These are phyloP conservation scores for Flueggea neowawraea DNA, from an alignment of 441 rosid species.

Conservation along the genomic window DNA sequence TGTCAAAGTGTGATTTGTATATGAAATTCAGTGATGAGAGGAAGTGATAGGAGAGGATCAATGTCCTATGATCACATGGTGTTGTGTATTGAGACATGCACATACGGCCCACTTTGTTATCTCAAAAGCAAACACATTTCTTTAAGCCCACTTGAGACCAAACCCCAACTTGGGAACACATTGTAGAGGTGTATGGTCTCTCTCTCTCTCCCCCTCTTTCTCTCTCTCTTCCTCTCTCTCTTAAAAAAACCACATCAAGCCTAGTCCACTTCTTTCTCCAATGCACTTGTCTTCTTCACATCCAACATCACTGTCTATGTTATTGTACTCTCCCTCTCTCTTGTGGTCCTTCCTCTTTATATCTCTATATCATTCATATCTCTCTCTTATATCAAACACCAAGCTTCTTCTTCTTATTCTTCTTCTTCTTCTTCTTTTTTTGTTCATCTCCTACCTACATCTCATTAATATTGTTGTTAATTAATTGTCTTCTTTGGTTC, in stretches of 20 bases:
- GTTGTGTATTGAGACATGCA: conserved; percentile 45
- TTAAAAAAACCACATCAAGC: neutral
- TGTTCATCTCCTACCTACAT: neutral
- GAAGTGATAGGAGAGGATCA: conserved; percentile 32
- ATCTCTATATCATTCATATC: conserved; percentile 43
- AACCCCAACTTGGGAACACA: conserved; percentile 44
- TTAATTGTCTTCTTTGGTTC: conserved; percentile 7
- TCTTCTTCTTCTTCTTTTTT: conserved; percentile 9
- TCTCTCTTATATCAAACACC: conserved; percentile 12
- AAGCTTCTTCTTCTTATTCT: conserved; percentile 8
- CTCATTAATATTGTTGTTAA: neutral
- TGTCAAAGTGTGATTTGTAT: conserved; percentile 13
- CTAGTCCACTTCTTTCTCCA: conserved; percentile 46
- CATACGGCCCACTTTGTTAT: conserved; percentile 73
- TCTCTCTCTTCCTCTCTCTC: conserved; percentile 9
- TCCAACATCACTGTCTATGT: conserved; percentile 69
- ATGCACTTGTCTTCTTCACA: conserved; percentile 69
- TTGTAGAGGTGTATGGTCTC: too few species aligned
- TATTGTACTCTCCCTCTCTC: conserved; percentile 27
- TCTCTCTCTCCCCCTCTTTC: conserved; percentile 8
- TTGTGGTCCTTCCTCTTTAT: conserved; percentile 64
- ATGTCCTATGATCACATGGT: conserved; percentile 69
- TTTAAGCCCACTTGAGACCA: conserved; percentile 50
- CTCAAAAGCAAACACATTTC: conserved; percentile 44
- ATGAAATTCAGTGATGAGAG: conserved; percentile 19